These are phyloP conservation scores for Pleurostoma richardsiae DNA, from an alignment of 2,329 filamentous ascomycete species.

Conservation along the genomic window DNA sequence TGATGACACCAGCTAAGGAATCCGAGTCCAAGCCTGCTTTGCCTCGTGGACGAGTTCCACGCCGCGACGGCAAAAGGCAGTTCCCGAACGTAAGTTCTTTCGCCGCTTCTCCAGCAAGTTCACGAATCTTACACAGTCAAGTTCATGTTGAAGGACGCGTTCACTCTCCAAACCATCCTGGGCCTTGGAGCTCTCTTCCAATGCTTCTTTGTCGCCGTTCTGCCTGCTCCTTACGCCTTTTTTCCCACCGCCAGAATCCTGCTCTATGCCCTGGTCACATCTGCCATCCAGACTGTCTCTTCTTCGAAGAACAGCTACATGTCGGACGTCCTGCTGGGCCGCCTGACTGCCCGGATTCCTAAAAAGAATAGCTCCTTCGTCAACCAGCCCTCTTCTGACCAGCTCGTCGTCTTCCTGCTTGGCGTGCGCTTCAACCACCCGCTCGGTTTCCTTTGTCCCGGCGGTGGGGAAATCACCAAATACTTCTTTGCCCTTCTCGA, in stretches of 20 bases:
- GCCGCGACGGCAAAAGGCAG: too few species aligned
- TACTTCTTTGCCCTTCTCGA: slow-evolving; percentile 32
- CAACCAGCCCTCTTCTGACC: slow-evolving; percentile 16
- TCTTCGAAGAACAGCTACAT: slow-evolving; percentile 4
- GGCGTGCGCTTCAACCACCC: slow-evolving; percentile 42
- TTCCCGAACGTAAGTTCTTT: too few species aligned
- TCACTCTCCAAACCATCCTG: slow-evolving; percentile 7
- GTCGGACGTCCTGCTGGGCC: slow-evolving; percentile 3
- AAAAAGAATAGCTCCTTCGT: slow-evolving; percentile 16
- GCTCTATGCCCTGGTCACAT: slow-evolving; percentile 3
- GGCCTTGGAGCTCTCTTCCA: slow-evolving; percentile 7
- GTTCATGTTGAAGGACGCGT: slow-evolving; percentile 7
- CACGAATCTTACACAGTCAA: neutral
- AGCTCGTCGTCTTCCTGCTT: slow-evolving; percentile 38
- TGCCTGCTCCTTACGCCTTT: slow-evolving; percentile 7
- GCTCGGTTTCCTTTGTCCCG: slow-evolving; percentile 40
- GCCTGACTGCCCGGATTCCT: slow-evolving; percentile 7
- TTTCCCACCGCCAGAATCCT: slow-evolving; percentile 4
- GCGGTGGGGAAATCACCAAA: slow-evolving; percentile 28
- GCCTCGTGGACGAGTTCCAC: too few species aligned
- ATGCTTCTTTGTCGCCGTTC: neutral
- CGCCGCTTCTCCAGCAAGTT: too few species aligned
- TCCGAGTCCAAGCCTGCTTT: too few species aligned
- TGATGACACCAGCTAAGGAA: too few species aligned
- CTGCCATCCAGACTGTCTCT: slow-evolving; percentile 1